Evolutionary conservation across 225 moss, liverwort and hornwort species (phyloP).

Genomic region (Climacium dendroides): DNA sequence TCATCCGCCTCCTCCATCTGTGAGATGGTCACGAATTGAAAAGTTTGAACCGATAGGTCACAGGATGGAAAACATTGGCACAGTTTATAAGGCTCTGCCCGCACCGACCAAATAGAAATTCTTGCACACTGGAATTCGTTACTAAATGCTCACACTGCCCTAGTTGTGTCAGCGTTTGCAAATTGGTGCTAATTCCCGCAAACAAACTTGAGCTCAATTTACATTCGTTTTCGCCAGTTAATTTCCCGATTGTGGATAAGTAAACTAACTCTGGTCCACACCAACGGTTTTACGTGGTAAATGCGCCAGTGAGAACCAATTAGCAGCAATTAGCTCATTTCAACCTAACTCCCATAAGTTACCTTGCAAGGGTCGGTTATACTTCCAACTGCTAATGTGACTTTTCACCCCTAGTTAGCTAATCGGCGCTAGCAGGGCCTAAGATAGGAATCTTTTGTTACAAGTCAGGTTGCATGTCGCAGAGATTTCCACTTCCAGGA

Average conservation of each 20-base stretch:
- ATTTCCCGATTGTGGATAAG: neutral
- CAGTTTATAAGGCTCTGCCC: neutral
- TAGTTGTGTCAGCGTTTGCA: neutral
- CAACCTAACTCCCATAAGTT: neutral
- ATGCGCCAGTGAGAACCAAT: neutral
- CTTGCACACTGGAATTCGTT: neutral
- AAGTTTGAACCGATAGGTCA: neutral
- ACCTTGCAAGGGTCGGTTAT: neutral
- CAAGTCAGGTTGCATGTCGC: neutral
- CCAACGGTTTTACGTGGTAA: neutral
- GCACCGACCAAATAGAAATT: neutral
- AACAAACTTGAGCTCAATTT: neutral
- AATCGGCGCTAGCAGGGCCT: neutral
- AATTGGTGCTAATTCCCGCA: neutral
- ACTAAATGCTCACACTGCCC: neutral
- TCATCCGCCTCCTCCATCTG: conserved; percentile 98
- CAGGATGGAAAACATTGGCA: neutral
- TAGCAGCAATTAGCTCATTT: neutral
- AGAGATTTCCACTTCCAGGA: neutral
- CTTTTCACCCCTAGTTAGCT: neutral
- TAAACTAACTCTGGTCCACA: neutral
- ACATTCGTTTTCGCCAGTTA: neutral
- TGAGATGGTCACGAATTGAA: neutral
- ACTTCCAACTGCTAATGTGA: neutral
- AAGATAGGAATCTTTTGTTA: neutral